Evolutionary conservation across 2,329 filamentous ascomycete species (phyloP), one percentile per base, ranked within the genome.

Genomic region (Rutstroemia sp.): DNA sequence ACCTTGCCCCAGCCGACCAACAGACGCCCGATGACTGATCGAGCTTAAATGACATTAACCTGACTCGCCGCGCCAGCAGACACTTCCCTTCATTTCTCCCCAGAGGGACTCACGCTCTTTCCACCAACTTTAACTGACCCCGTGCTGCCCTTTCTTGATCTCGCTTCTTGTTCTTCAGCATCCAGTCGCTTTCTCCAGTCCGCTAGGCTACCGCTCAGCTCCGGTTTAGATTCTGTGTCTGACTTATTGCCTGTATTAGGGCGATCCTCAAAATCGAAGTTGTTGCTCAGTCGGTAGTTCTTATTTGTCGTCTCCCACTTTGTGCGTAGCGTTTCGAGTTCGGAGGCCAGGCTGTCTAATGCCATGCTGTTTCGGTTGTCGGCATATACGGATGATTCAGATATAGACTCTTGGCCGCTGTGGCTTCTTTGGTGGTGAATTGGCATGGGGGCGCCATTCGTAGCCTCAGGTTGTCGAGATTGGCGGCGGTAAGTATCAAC

Each of bases 221-320:
- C 78, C 76, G n/a, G 75, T 72, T 10, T 66, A 63, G 40, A 67
- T 45, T 76, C 75, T 23, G 74, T 73, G 4, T 54, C 51, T 6
- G 51, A 53, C 42, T 64, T 54, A 7, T 27, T 51, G 44, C 65
- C 64, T 5, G 54, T 34, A 12, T 34, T 52, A 39, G 62, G 56
- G 51, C 74, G 75, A 61, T 75, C 64, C 27, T 72, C 65, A 65
- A 95, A 92, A 69, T 96, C 92, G 65, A 95, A 95, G 51, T 88
- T 84, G 67, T 87, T 92, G 72, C 89, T 95, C 46, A 96, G 76
- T 23, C 94, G 87, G 71, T 97, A 96, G 67, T 89, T 95, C 72
- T 95, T 94, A 74, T 92, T 96, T 12, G 91, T 96, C 40, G 87
- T 89, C 73, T 97, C 91, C 94, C 94, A 99, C 66, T 96, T 92